Conservation (phyloP, 371 early-diverging fungal genomes). For the Mucor lusitanicus region DNA sequence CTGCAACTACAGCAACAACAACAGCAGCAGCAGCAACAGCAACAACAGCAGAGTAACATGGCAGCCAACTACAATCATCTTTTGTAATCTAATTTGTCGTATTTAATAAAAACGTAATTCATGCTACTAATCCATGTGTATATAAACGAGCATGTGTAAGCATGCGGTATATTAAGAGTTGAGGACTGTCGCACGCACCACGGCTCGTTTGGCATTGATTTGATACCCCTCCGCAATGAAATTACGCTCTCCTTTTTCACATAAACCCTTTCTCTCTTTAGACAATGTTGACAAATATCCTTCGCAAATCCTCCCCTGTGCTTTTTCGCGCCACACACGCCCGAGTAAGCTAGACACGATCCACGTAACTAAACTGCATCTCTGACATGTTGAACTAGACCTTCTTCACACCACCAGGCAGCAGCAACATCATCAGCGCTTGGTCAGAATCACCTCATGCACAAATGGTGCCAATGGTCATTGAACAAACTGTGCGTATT, state of each 20-base stretch:
- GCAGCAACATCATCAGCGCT: constrained; percentile 9
- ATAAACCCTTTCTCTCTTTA: neutral
- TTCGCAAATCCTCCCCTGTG: neutral
- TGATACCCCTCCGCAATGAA: neutral
- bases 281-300: neutral
- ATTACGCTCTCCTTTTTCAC: neutral
- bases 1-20: constrained; percentile 1
- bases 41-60: neutral
- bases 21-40: neutral
- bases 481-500: constrained; percentile 70
- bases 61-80: neutral
- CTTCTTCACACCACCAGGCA: constrained; percentile 9
- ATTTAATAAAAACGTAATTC: neutral
- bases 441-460: constrained; percentile 36
- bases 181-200: neutral
- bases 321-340: neutral
- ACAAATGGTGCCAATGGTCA: constrained; percentile 69
- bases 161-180: no score
- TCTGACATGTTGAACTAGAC: neutral
- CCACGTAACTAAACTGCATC: no score
- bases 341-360: neutral
- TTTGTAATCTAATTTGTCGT: neutral
- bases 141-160: no score
- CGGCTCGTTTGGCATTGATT: neutral
- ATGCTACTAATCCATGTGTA: neutral